Base-by-base conservation (phyloP, 768 basidiomycete species). In the Mycena crocata region DNA sequence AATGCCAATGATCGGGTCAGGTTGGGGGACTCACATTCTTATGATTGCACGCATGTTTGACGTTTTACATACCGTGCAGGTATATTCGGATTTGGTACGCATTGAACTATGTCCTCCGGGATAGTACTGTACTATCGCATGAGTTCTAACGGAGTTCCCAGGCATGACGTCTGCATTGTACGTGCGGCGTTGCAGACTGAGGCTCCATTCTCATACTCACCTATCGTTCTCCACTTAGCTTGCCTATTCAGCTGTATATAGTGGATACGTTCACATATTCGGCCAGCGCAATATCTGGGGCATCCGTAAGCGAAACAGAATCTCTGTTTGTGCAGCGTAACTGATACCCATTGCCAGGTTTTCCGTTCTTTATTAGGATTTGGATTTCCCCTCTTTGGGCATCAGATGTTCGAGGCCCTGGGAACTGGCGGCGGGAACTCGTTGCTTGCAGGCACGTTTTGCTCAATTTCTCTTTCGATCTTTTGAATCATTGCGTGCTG, bases 391-490 rank as follows among this genome's bases (percentile, higher is more conserved):
- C 75, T 90, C 21, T 91, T 91, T 57, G 90, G 87, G 19, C 73
- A 79, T 61, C 85, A 86, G 69, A 87, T 90, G 85, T 89, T 81
- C 67, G 78, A 72, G 19, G 78, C 80, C 26, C 79, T 93, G 24
- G 90, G 90, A 1, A 81, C 85, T 37, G 92, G 91, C 15, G 85
- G 87, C 23, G 92, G 90, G 23, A 92, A 93, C 74, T 89, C 91
- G 19, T 78, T 85, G 61, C 60, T 71, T 1, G 76, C 60, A 34
- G 70, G 72, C 60, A 3, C 1, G 51, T 56, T 14, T 19, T 45
- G 14, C 26, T 19, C 14, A 23, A n/a, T n/a, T n/a, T n/a, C n/a
- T 62, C 30, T 9, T 26, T 9, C 8, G n/a, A 23, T 28, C 12
- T 63, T 31, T 24, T 19, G 2, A 35, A 19, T 34, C 6, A 44